phyloP scores from a whole-genome alignment of 257 asterid species.

The Solanum pimpinellifolium region DNA sequence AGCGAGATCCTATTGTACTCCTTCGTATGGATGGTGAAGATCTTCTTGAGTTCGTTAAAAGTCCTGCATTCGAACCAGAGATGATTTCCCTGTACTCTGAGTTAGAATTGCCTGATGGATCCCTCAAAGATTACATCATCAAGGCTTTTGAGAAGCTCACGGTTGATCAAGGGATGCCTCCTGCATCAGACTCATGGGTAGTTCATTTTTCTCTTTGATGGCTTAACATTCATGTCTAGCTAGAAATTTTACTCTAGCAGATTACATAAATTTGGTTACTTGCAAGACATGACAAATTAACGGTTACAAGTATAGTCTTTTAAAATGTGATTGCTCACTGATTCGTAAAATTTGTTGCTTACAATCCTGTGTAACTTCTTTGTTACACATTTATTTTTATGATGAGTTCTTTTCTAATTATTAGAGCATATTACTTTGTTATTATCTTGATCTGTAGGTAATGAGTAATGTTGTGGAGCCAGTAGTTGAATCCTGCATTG shows the following conservation, averaged over 20 bases:
- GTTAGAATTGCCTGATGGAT: conserved; percentile 36
- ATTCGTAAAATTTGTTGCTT: background rate
- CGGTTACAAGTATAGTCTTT: background rate
- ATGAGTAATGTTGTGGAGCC: conserved; percentile 55
- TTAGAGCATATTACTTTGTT: background rate
- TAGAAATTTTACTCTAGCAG: background rate
- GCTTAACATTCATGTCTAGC: background rate
- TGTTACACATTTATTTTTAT: background rate
- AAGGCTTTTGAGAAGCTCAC: conserved; percentile 74
- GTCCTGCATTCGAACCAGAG: conserved; percentile 57
- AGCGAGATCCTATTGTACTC: conserved; percentile 84
- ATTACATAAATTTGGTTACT: background rate
- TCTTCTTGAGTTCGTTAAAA: conserved; percentile 49
- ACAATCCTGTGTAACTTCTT: background rate
- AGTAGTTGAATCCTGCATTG: conserved; percentile 42
- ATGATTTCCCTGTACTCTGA: conserved; percentile 41
- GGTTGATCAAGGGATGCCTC: conserved; percentile 92
- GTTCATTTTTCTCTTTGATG: background rate
- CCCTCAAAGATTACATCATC: conserved; percentile 42
- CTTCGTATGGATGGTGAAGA: conserved; percentile 91
- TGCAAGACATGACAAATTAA: background rate
- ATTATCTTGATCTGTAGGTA: conserved; percentile 38
- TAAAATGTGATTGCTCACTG: background rate
- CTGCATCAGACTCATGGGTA: conserved; percentile 92
- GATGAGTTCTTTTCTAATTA: background rate